A percentile compares a stretch with the other conserved stretches of the same genome.
Evolutionary conservation across 139 green algal genomes (phyloP).

Genomic region (Picochlorum sp.): DNA sequence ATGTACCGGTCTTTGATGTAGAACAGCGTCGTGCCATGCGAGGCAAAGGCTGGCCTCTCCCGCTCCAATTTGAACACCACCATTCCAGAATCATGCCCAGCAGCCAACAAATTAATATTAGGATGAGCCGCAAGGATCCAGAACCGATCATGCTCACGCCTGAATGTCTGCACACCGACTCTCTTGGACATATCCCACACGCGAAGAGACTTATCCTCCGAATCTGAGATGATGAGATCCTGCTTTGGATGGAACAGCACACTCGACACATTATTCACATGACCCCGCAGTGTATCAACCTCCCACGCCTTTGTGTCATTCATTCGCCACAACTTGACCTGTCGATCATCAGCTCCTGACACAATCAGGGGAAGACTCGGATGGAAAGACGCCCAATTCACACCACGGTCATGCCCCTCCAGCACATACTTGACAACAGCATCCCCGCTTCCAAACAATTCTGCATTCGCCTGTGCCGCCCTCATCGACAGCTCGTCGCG

Average conservation of each 20-base stretch:
- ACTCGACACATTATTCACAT: constrained; percentile 99
- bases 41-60: constrained; percentile 85
- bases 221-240: constrained; percentile 98
- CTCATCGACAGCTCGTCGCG: constrained; percentile 72
- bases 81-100: constrained; percentile 97
- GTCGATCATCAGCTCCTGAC: constrained; percentile 95
- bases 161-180: constrained; percentile 95
- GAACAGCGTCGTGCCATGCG: constrained; percentile 76
- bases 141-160: constrained; percentile 85
- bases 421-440: constrained; percentile 99
- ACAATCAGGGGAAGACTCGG: constrained; percentile 96
- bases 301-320: constrained; percentile 99
- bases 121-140: constrained; percentile 97
- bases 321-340: constrained; percentile 99
- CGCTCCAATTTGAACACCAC: constrained; percentile 99
- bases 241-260: constrained; percentile 97
- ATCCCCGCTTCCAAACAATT: constrained; percentile 96
- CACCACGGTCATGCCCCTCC: constrained; percentile 96
- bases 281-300: constrained; percentile 97
- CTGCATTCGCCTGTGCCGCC: constrained; percentile 78
- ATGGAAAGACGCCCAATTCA: constrained; percentile 99
- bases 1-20: constrained; percentile 98
- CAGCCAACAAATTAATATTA: constrained; percentile 96
- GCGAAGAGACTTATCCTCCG: constrained; percentile 95
- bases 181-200: constrained; percentile 99